These are phyloP conservation scores for Vitis amurensis DNA, from an alignment of 164 flowering plant genomes.

Conservation along the genomic window DNA sequence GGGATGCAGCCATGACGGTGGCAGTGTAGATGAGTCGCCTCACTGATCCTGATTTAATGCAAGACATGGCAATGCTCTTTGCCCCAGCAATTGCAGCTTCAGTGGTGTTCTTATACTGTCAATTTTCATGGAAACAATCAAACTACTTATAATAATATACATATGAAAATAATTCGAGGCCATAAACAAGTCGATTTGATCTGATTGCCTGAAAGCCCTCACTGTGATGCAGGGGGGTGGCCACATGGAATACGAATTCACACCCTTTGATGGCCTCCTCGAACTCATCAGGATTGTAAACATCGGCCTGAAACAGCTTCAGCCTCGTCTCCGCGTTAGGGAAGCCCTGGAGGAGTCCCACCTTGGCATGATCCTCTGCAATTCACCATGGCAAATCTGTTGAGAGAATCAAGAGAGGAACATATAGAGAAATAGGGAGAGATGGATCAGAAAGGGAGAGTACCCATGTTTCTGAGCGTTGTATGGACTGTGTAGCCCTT, in stretches of 20 bases:
- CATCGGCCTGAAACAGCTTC: constrained; percentile 44
- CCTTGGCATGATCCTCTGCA: constrained; percentile 38
- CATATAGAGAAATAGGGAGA: constrained; percentile 7
- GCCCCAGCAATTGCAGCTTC: constrained; percentile 45
- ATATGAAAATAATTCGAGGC: background rate
- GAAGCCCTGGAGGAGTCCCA: constrained; percentile 38
- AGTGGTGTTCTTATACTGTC: constrained; percentile 35
- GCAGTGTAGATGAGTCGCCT: constrained; percentile 50
- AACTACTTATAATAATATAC: too few species aligned
- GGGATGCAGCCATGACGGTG: constrained; percentile 37
- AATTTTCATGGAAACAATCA: constrained; percentile 13
- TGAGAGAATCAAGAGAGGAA: background rate
- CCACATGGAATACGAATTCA: constrained; percentile 42
- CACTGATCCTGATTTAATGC: constrained; percentile 46
- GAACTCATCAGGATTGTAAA: constrained; percentile 37
- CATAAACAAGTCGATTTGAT: too few species aligned
- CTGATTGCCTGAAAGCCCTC: constrained; percentile 19
- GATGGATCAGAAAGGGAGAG: background rate
- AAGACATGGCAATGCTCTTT: constrained; percentile 26
- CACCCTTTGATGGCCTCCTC: constrained; percentile 44
- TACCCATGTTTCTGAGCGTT: constrained; percentile 46
- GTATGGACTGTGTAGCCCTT: constrained; percentile 55
- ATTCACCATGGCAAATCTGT: background rate
- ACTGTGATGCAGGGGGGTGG: constrained; percentile 35
- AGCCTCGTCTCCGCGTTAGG: constrained; percentile 37